Conservation (phyloP, 78 protist species). For the Bodo saltans region DNA sequence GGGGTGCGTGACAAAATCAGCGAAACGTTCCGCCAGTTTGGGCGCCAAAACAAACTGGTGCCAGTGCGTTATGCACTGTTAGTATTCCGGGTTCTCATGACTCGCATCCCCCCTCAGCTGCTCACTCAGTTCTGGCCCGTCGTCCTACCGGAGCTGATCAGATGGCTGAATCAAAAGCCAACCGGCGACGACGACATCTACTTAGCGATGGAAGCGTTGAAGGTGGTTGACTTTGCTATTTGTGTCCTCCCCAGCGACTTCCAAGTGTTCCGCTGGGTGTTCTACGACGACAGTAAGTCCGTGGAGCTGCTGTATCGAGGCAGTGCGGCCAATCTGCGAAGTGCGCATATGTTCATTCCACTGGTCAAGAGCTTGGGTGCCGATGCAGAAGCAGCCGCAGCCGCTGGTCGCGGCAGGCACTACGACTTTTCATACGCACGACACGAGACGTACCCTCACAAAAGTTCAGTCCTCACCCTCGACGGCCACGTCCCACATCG, state of each 20-base stretch:
- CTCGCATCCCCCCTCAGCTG: background rate
- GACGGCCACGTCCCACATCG: too few relatives aligned
- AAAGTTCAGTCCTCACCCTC: too few relatives aligned
- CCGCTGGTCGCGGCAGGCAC: too few relatives aligned
- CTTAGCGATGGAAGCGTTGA: background rate
- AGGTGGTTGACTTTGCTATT: background rate
- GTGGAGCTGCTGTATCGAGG: too few relatives aligned
- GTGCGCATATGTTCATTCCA: too few relatives aligned
- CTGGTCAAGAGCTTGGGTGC: too few relatives aligned
- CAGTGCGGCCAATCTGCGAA: too few relatives aligned
- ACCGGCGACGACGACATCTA: background rate
- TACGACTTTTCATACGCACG: too few relatives aligned
- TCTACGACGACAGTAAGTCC: background rate
- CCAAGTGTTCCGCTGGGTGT: background rate
- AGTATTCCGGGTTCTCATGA: background rate
- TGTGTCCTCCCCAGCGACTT: background rate
- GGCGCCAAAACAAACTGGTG: background rate
- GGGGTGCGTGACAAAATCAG: background rate
- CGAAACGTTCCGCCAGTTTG: background rate
- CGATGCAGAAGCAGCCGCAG: too few relatives aligned
- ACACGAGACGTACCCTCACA: too few relatives aligned
- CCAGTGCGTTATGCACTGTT: background rate
- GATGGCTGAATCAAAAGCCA: background rate
- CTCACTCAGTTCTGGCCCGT: background rate
- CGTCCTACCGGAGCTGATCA: background rate